Conservation (phyloP, 2,329 filamentous ascomycete species). For the Teratosphaeria nubilosa region DNA sequence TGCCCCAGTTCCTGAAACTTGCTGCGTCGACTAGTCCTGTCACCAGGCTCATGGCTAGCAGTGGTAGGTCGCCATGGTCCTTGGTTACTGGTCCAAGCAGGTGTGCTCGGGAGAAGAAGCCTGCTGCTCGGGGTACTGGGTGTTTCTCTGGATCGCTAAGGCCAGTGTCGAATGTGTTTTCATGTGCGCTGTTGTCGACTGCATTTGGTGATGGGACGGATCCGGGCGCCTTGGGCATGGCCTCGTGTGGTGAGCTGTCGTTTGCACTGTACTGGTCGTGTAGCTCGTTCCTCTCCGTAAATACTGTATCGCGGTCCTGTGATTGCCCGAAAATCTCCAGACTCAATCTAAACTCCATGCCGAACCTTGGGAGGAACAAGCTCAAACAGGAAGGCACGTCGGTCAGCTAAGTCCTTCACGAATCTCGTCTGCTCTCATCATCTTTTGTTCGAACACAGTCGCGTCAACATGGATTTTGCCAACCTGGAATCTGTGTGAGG, state of each 20-base stretch:
- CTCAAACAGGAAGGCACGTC: not conserved
- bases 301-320: not conserved
- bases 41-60: conserved; percentile 35
- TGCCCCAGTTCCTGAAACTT: conserved; percentile 39
- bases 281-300: not conserved
- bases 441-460: not conserved
- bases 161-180: conserved; percentile 2
- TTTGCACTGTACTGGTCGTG: not conserved
- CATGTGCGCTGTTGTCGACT: conserved; percentile 4
- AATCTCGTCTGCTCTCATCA: not conserved
- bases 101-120: conserved; percentile 16
- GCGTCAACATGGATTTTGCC: not conserved
- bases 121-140: conserved; percentile 5
- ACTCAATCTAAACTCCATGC: not conserved
- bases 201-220: conserved; percentile 3
- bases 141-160: conserved; percentile 7
- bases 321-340: not conserved
- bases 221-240: conserved; percentile 2
- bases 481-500: not conserved
- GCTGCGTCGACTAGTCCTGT: conserved; percentile 40
- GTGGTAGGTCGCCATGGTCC: conserved; percentile 20
- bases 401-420: not conserved
- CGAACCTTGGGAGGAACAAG: not conserved
- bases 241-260: not conserved
- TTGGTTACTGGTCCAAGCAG: conserved; percentile 22